Evolutionary conservation across 805 yeast genomes (phyloP), one percentile per base, ranked within the genome.

Genomic region (Hanseniaspora taiwanica): DNA sequence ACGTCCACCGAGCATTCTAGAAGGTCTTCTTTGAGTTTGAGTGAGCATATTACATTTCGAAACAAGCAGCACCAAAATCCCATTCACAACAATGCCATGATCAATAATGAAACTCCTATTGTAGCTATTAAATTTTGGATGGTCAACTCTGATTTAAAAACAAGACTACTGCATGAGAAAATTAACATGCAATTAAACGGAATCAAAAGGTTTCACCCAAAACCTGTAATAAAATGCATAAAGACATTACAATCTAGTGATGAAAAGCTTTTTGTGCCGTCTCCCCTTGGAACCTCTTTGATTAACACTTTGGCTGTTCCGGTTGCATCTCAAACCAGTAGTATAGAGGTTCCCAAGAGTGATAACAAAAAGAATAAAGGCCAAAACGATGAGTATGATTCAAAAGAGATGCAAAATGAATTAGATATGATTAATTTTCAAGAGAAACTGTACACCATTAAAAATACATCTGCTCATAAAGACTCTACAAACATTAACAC

Each of bases 151-250:
- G 52, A 47, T 27, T 29, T 50, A 24, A 40, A 43, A 18, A 42
- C 49, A 7, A 50, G 45, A 37, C 31, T 48, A 21, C 24, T 45
- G 13, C 37, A 44, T 8, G 52, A 50, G 21, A 31, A 43, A 35
- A 32, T 48, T 12, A 42, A 39, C 18, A 43, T 46, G 14, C 51
- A 46, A 27, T 44, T 45, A 21, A 40, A 40, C 27, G 42, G 40
- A 13, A 44, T 48, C 6, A 38, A 42, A 23, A 37, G 52, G 27
- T 39, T 43, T 10, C 4, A 10, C 19, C 3, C 17, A 19, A 17
- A 18, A 3, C 18, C 13, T 5, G 34, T 14, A 6, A 33, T 3
- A 4, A 18, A 33, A 20, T 33, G 23, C 17, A 33, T 18, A 29
- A 29, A 8, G 18, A 29, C 8, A 18, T 23, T 23, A 7, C 25